These are phyloP conservation scores for Tylopilus plumbeoviolaceoides DNA, from an alignment of 768 basidiomycete species.

Conservation along the genomic window DNA sequence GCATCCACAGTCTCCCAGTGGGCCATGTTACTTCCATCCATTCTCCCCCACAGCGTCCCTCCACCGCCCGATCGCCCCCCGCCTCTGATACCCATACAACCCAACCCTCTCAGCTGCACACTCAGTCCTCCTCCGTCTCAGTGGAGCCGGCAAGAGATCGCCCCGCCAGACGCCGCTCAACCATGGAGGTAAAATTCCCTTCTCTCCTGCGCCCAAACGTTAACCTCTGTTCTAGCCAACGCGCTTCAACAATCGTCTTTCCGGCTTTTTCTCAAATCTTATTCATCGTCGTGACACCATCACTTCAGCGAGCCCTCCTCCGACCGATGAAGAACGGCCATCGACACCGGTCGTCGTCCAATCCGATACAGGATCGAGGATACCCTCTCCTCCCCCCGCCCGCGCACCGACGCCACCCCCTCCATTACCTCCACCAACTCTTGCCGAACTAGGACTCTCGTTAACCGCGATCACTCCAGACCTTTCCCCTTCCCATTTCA, in stretches of 20 bases:
- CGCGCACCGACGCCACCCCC: slow-evolving; percentile 73
- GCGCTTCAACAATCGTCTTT: slow-evolving; percentile 69
- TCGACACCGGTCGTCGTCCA: slow-evolving; percentile 24
- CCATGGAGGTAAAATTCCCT: slow-evolving; percentile 48
- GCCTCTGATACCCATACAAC: neutral
- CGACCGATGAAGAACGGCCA: slow-evolving; percentile 34
- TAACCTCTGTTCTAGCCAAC: slow-evolving; percentile 32
- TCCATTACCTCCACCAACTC: slow-evolving; percentile 60
- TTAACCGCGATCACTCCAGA: slow-evolving; percentile 63
- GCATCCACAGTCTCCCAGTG: slow-evolving; percentile 57
- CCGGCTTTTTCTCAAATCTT: slow-evolving; percentile 80
- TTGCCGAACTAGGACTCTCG: slow-evolving; percentile 72
- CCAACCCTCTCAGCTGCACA: neutral
- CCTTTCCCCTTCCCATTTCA: slow-evolving; percentile 74
- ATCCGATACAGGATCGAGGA: slow-evolving; percentile 42
- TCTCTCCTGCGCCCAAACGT: slow-evolving; percentile 6
- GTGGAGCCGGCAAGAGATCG: slow-evolving; percentile 33
- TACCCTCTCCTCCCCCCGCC: slow-evolving; percentile 50
- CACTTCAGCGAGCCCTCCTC: slow-evolving; percentile 23
- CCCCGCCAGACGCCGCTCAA: slow-evolving; percentile 46
- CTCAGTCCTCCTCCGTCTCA: slow-evolving; percentile 15
- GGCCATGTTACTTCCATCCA: slow-evolving; percentile 47
- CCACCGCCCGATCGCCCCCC: slow-evolving; percentile 30
- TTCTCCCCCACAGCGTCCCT: slow-evolving; percentile 27
- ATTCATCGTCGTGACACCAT: slow-evolving; percentile 65